Conservation (phyloP, 108 stramenopile species). For the Mediolabrus comicus region DNA sequence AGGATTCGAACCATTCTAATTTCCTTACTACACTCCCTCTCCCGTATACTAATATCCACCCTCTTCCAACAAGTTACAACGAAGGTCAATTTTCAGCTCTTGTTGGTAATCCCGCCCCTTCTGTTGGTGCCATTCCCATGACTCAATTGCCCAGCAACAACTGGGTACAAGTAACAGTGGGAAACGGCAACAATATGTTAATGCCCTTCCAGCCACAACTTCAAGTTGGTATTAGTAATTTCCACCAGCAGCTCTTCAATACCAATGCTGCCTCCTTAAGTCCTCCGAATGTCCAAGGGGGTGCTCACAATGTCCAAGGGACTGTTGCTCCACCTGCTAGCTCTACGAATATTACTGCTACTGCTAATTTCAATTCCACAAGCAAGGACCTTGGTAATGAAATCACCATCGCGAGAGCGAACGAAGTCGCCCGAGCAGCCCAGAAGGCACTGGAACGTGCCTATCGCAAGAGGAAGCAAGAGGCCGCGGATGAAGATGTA, state of each 20-base stretch:
- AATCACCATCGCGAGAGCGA: conserved; percentile 6
- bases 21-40: not conserved
- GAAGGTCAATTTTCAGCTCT: not conserved
- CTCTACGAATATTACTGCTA: too few species aligned
- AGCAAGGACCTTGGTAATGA: not conserved
- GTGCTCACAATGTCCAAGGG: too few species aligned
- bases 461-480: conserved; percentile 9
- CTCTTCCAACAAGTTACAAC: not conserved
- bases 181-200: not conserved
- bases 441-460: conserved; percentile 10
- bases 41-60: not conserved
- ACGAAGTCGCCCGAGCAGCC: conserved; percentile 6
- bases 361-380: not conserved
- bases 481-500: not conserved
- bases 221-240: not conserved
- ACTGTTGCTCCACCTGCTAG: not conserved
- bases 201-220: not conserved
- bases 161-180: not conserved
- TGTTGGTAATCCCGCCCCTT: not conserved
- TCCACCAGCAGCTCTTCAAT: not conserved
- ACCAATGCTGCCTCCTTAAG: not conserved
- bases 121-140: too few species aligned
- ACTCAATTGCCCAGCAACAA: not conserved
- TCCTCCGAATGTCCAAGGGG: not conserved
- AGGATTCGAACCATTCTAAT: conserved; percentile 2